Evolutionary conservation across 2,329 filamentous ascomycete genomes (phyloP), one percentile per base, ranked within the genome.

Genomic region (Stylonectria norvegica): DNA sequence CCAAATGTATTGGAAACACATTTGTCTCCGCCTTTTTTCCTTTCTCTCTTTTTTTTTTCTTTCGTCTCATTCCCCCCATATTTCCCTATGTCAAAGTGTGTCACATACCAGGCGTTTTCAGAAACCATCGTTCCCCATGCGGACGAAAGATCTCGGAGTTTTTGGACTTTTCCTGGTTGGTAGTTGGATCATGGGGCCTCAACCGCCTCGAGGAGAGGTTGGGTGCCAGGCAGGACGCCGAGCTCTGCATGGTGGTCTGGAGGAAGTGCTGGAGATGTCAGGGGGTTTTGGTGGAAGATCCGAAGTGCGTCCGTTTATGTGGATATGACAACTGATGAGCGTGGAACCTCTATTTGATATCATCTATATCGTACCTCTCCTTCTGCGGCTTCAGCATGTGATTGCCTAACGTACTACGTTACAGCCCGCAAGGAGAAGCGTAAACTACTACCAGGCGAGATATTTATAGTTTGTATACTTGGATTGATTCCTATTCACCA

Each of bases 31-130:
- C 48, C 38, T 42, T 42, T 28, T 23, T 46, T 45, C 40, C 20
- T 34, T 30, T 14, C 37, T 23, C 40, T 30, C 38, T 44, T 36
- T 43, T 36, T 27, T 41, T 42, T 46, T 50, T 47, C 23, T 49
- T 48, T 48, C 28, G 14, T 36, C 31, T 36, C 20, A 20, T 41
- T 32, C 34, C 16, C 25, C 17, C 17, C 20, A 28, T 25, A 31
- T 42, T 25, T 17, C 11, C 27, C 27, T 47, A 38, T 49, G 46
- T 54, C 39, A 18, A 48, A 41, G 27, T 51, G 34, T 42, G 36
- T 42, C 51, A 48, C 43, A 53, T 54, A 46, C 41, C 33, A 47
- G 53, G 54, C 54, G 54, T 57, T 53, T 11, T 41, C 17, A 49
- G 45, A 47, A 40, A 34, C 41, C 48, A 52, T 47, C 50, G 47